These are phyloP conservation scores for Heimioporus retisporus DNA, from an alignment of 1,284 basidiomycete genomes.

Conservation along the genomic window DNA sequence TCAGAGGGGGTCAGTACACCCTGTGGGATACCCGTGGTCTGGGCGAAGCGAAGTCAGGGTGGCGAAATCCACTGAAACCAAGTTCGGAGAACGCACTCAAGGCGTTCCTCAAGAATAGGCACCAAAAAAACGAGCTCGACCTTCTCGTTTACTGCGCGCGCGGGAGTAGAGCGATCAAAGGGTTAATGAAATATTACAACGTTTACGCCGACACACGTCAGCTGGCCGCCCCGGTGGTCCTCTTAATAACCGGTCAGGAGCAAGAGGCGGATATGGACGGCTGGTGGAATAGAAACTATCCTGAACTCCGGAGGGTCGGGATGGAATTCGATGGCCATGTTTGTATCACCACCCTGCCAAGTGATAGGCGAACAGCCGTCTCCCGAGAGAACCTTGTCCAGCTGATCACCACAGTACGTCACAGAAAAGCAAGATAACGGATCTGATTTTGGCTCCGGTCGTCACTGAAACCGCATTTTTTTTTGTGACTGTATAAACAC, in stretches of 20 bases:
- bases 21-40: slow-evolving; percentile 45
- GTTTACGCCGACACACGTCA: slow-evolving; percentile 35
- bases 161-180: slow-evolving; percentile 29
- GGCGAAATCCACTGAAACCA: slow-evolving; percentile 19
- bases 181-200: slow-evolving; percentile 31
- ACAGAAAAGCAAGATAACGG: slow-evolving; percentile 22
- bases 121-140: slow-evolving; percentile 30
- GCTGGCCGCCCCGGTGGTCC: slow-evolving; percentile 33
- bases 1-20: slow-evolving; percentile 20
- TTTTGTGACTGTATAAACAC: too few relatives aligned
- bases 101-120: slow-evolving; percentile 35
- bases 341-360: slow-evolving; percentile 33
- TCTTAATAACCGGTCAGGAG: slow-evolving; percentile 37
- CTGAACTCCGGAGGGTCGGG: background rate
- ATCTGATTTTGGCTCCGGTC: slow-evolving; percentile 20
- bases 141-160: slow-evolving; percentile 42
- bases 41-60: slow-evolving; percentile 18
- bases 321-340: slow-evolving; percentile 40
- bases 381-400: slow-evolving; percentile 25
- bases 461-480: too few relatives aligned
- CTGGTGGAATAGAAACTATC: slow-evolving; percentile 39
- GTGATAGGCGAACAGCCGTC: slow-evolving; percentile 17
- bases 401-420: slow-evolving; percentile 19
- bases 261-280: slow-evolving; percentile 29
- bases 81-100: slow-evolving; percentile 28